Percentiles rank a stretch among this genome's conserved stretches.
These are phyloP conservation scores for Populus hybrid DNA, from an alignment of 441 rosid species.

Conservation along the genomic window DNA sequence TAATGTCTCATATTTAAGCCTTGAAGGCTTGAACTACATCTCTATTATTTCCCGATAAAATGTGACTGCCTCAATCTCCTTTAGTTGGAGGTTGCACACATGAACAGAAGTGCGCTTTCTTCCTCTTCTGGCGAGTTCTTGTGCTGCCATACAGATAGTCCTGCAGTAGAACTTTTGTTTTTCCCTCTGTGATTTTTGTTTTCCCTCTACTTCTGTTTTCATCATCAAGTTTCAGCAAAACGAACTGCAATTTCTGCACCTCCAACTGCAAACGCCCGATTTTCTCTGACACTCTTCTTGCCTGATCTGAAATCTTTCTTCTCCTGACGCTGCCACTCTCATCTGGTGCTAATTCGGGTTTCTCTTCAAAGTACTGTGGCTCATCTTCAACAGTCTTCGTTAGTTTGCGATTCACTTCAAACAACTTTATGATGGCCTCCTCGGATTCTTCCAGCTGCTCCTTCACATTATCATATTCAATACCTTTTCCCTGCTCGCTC, in stretches of 20 bases:
- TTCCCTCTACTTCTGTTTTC: conserved; percentile 53
- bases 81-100: conserved; percentile 68
- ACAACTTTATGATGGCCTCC: conserved; percentile 56
- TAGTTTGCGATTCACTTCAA: conserved; percentile 57
- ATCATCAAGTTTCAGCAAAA: conserved; percentile 66
- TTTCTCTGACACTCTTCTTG: conserved; percentile 79
- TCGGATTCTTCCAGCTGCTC: conserved; percentile 84
- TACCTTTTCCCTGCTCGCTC: conserved; percentile 51
- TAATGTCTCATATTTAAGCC: conserved; percentile 5
- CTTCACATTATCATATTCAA: conserved; percentile 58
- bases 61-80: conserved; percentile 39
- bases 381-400: conserved; percentile 47
- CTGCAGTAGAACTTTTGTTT: conserved; percentile 58
- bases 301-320: conserved; percentile 66
- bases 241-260: conserved; percentile 85
- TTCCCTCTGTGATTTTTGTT: conserved; percentile 42
- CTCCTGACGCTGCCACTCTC: conserved; percentile 43
- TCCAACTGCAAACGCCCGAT: conserved; percentile 80
- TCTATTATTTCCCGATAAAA: conserved; percentile 14
- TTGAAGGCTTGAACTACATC: conserved; percentile 11
- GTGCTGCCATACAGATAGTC: conserved; percentile 74
- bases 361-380: conserved; percentile 38
- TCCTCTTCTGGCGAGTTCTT: conserved; percentile 44
- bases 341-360: conserved; percentile 41
- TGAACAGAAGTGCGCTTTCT: conserved; percentile 61